A percentile compares a stretch with the other conserved stretches of the same genome.
These are phyloP conservation scores for Curvularia lunata DNA, from an alignment of 2,329 filamentous ascomycete genomes.

Conservation along the genomic window DNA sequence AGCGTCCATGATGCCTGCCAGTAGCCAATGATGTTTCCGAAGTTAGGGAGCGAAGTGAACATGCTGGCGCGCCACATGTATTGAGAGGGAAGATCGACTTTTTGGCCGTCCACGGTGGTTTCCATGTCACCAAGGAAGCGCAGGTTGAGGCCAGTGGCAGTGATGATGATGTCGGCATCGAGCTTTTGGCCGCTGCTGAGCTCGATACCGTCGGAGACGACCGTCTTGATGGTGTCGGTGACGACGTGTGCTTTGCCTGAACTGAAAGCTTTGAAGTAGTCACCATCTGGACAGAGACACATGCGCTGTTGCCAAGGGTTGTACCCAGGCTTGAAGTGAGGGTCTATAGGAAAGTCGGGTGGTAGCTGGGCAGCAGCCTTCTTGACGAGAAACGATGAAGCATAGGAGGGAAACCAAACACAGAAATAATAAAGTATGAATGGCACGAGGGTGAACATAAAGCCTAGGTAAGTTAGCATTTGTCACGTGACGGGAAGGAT, in stretches of 20 bases:
- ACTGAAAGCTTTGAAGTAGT: constrained; percentile 62
- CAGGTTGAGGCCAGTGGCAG: constrained; percentile 68
- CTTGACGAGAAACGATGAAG: constrained; percentile 57
- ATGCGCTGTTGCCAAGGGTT: constrained; percentile 73
- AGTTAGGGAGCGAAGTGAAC: constrained; percentile 68
- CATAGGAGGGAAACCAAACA: constrained; percentile 58
- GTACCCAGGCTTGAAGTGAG: constrained; percentile 57
- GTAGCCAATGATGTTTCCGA: constrained; percentile 66
- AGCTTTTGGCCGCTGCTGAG: constrained; percentile 57
- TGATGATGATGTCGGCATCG: constrained; percentile 67
- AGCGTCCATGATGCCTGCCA: constrained; percentile 67
- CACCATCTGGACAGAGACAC: constrained; percentile 69
- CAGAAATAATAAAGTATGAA: constrained; percentile 60
- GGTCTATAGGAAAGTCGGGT: constrained; percentile 47
- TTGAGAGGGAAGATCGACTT: constrained; percentile 55
- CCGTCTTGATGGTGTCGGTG: constrained; percentile 61
- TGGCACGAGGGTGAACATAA: constrained; percentile 59
- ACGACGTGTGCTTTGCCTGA: constrained; percentile 60
- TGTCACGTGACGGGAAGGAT: too few relatives aligned
- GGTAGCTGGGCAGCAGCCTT: constrained; percentile 61
- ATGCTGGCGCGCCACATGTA: constrained; percentile 68
- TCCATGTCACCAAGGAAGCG: constrained; percentile 61
- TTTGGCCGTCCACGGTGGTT: constrained; percentile 59
- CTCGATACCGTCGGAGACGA: constrained; percentile 58
- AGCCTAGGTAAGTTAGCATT: constrained; percentile 26